A percentile compares a stretch with the other conserved stretches of the same genome.
Evolutionary conservation across 2,329 filamentous ascomycete genomes (phyloP).

Genomic region (Claviceps sp.): DNA sequence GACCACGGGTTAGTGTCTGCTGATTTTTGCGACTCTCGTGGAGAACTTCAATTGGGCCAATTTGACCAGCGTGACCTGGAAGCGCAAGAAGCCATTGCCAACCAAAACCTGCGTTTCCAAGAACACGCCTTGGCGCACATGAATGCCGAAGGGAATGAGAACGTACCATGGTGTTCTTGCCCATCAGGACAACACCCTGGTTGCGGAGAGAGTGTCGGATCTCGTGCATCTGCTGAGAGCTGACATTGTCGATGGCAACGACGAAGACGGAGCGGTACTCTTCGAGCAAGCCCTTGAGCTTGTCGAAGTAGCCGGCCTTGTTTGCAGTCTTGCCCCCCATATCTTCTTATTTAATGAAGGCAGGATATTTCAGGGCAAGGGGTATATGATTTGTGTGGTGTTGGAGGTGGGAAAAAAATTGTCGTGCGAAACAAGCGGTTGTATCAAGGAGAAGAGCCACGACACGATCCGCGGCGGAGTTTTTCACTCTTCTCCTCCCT

Average conservation of each 20-base stretch:
- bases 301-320: conserved; percentile 98
- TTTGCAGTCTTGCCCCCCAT: conserved; percentile 95
- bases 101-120: too few species aligned
- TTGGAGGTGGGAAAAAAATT: conserved; percentile 9
- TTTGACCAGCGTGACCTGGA: background rate
- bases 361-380: conserved; percentile 94
- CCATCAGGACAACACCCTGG: conserved; percentile 93
- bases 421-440: background rate
- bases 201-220: conserved; percentile 86
- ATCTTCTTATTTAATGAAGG: conserved; percentile 85
- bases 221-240: conserved; percentile 99
- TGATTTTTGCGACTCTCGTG: background rate
- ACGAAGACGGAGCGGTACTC: conserved; percentile 97
- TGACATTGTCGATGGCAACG: conserved; percentile 97
- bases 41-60: background rate
- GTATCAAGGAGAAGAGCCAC: background rate
- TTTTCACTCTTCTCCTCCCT: conserved; percentile 5
- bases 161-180: conserved; percentile 98
- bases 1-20: background rate
- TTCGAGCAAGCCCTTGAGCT: conserved; percentile 95
- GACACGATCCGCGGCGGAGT: conserved; percentile 5
- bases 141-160: background rate
- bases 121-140: background rate
- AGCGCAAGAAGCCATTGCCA: background rate
- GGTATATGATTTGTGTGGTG: conserved; percentile 11